phyloP scores from a whole-genome alignment of 2,329 filamentous ascomycete species.

The Leptoxyphium fumago region DNA sequence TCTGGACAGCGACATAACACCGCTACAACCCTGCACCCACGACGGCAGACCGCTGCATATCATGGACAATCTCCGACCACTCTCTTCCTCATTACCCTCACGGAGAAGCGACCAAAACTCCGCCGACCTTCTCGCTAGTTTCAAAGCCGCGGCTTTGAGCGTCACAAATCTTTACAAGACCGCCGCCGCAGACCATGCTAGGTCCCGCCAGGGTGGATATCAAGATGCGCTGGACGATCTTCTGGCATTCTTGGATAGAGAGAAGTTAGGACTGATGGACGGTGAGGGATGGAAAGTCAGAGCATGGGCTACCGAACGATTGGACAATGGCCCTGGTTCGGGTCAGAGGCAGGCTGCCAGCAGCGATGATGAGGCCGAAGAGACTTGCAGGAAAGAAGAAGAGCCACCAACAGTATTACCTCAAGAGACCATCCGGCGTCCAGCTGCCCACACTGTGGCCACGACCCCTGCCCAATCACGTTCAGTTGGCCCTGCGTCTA shows the following conservation, averaged over 20 bases:
- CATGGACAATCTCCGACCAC: conserved; percentile 51
- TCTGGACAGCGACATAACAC: no score
- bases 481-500: no score
- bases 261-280: conserved; percentile 62
- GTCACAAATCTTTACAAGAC: conserved; percentile 96
- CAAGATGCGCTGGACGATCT: conserved; percentile 90
- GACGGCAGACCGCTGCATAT: conserved; percentile 1
- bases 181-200: conserved; percentile 61
- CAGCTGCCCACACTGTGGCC: no score
- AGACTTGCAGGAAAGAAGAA: conserved; percentile 25
- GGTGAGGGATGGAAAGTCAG: conserved; percentile 58
- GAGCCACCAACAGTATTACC: conserved; percentile 27
- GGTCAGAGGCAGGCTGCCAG: conserved; percentile 25
- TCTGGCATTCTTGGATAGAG: conserved; percentile 68
- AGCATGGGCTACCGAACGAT: conserved; percentile 54
- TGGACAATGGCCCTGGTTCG: conserved; percentile 50
- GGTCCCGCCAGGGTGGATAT: conserved; percentile 68
- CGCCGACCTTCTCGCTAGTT: conserved; percentile 58
- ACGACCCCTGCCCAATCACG: no score
- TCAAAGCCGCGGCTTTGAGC: conserved; percentile 81
- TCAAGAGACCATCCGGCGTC: neutral
- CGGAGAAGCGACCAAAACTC: conserved; percentile 7
- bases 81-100: conserved; percentile 45
- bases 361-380: conserved; percentile 55
- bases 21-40: no score